Evolutionary conservation across 805 yeast species (phyloP), one percentile per base, ranked within the genome.

Genomic region (Yamadazyma laniorum): DNA sequence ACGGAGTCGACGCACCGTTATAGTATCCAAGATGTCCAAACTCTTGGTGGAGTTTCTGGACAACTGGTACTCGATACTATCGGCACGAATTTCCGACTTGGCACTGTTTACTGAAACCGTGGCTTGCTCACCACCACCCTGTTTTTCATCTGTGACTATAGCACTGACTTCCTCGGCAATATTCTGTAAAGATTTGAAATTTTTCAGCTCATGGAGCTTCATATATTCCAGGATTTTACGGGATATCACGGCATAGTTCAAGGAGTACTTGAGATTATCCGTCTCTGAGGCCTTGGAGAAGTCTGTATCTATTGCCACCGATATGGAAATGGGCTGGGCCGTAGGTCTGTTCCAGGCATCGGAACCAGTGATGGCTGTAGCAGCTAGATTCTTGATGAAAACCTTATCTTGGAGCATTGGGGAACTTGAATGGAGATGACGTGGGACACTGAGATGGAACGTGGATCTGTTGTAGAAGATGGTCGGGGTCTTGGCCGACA

Each of bases 191-290:
- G 73, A 63, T 28, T 58, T 55, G 57, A 68, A 73, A 49, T 69
- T 71, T 26, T 49, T 54, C 39, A 55, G 65, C 17, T 61, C 62
- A 43, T 70, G 58, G 5, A 55, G 36, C 28, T 68, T 74, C 45
- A 85, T 75, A 46, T 62, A 74, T 4, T 70, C 66, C 27, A 75
- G 58, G n/a, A 91, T 63, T 28, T 77, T 76, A 35, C 87, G 69
- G 3, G 91, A 78, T 4, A 91, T 73, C 4, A 80, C 89, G 2
- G 96, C 97, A 59, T 91, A 91, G 60, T 91, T 91, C 46, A 91
- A 74, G 4, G 96, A 84, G 52, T 84, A 79, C 42, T 78, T 75
- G 49, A 91, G 70, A 53, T 90, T 91, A 61, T 91, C 98, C 0
- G 81, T 77, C 9, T 63, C 61, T n/a, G 91, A 79, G n/a, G 96